A percentile compares a stretch with the other conserved stretches of the same genome.
phyloP scores from a whole-genome alignment of 129 eudicot species.

The Flaveria sonorensis region DNA sequence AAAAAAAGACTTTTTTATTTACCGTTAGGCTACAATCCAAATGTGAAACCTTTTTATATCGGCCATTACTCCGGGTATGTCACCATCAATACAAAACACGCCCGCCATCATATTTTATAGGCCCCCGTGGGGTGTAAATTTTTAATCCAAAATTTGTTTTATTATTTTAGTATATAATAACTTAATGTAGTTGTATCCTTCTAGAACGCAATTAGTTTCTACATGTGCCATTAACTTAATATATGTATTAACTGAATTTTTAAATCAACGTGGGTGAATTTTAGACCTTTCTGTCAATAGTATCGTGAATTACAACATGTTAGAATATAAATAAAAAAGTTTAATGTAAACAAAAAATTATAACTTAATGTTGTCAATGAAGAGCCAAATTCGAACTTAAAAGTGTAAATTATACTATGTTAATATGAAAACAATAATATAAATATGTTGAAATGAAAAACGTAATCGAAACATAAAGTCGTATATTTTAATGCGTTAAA shows the following conservation, averaged over 20 bases:
- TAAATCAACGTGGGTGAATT: background rate
- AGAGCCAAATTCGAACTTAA: background rate
- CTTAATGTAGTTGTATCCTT: background rate
- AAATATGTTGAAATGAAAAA: no score
- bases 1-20: no score
- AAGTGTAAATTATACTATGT: background rate
- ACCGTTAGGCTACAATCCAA: background rate
- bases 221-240: background rate
- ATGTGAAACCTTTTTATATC: background rate
- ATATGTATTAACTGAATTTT: background rate
- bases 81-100: no score
- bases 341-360: background rate
- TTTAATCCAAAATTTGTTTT: background rate
- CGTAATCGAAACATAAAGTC: no score
- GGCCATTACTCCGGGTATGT: no score
- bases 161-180: background rate
- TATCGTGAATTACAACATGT: background rate
- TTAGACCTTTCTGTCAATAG: background rate
- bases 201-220: background rate
- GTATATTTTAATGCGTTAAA: no score
- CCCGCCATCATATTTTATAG: background rate
- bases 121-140: background rate
- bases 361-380: background rate
- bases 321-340: background rate
- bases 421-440: background rate